Percentiles rank a stretch among this genome's conserved stretches.
Conservation (phyloP, 768 basidiomycete species). For the Lentinula boryana region DNA sequence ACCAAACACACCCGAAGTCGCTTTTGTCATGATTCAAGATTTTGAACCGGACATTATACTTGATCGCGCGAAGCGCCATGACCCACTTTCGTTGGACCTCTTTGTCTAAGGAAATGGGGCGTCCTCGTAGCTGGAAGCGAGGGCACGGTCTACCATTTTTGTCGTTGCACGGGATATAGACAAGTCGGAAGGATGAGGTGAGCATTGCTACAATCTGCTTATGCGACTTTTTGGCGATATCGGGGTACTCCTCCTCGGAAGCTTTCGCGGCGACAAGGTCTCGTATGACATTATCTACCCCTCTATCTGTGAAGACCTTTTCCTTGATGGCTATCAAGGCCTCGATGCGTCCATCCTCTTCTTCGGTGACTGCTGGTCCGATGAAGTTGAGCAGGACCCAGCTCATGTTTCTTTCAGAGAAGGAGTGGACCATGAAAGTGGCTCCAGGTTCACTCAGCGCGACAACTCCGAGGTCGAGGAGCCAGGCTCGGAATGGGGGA, state of each 20-base stretch:
- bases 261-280: not conserved
- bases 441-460: not conserved
- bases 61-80: not conserved
- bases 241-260: not conserved
- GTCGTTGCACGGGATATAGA: not conserved
- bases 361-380: not conserved
- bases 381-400: not conserved
- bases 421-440: not conserved
- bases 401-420: not conserved
- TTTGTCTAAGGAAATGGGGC: not conserved
- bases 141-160: not conserved
- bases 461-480: not conserved
- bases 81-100: not conserved
- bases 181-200: not conserved
- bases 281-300: not conserved
- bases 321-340: not conserved
- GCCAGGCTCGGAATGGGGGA: not conserved
- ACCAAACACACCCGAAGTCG: not conserved
- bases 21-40: not conserved
- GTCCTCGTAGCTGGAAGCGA: not conserved
- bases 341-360: not conserved
- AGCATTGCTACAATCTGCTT: not conserved
- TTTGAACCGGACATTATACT: not conserved
- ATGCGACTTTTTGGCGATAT: not conserved
- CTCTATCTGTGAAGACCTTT: not conserved